phyloP scores from a whole-genome alignment of 805 yeast species.

The Suhomyces sp. region DNA sequence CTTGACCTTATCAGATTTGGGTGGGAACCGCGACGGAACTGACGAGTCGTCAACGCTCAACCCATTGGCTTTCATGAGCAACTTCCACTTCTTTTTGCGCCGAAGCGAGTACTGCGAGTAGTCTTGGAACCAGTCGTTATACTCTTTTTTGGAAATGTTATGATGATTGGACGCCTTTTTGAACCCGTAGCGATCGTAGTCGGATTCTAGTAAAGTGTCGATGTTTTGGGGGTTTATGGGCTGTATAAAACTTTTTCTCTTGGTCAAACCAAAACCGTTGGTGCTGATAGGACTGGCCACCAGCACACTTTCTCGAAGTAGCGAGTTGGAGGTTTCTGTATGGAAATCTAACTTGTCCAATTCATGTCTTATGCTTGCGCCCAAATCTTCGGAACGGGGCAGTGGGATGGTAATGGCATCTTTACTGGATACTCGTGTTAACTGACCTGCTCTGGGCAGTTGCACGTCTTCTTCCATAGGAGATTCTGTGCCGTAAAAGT shows the following conservation, averaged over 20 bases:
- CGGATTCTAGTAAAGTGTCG: constrained; percentile 2
- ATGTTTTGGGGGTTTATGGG: constrained; percentile 2
- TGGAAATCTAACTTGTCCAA: constrained; percentile 4
- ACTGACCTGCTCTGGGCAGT: background rate
- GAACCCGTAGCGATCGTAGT: constrained; percentile 80
- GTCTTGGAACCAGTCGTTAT: constrained; percentile 71
- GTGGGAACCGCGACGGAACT: constrained; percentile 66
- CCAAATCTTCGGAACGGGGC: background rate
- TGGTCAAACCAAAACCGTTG: background rate
- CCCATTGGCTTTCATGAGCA: constrained; percentile 66
- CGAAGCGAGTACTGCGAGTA: constrained; percentile 63
- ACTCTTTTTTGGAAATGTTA: constrained; percentile 48
- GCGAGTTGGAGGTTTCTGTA: background rate
- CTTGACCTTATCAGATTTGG: constrained; percentile 72
- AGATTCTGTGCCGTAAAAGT: constrained; percentile 30
- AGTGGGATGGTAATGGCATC: background rate
- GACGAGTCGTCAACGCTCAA: constrained; percentile 39
- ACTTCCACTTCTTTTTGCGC: constrained; percentile 75
- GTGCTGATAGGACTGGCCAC: background rate
- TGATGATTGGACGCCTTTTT: constrained; percentile 56
- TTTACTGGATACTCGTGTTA: background rate
- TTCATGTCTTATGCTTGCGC: constrained; percentile 1
- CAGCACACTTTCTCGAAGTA: background rate
- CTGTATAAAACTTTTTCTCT: background rate
- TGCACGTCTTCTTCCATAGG: constrained; percentile 8